These are phyloP conservation scores for Lasiosphaeris hirsuta DNA, from an alignment of 495 filamentous ascomycete species.

Conservation along the genomic window DNA sequence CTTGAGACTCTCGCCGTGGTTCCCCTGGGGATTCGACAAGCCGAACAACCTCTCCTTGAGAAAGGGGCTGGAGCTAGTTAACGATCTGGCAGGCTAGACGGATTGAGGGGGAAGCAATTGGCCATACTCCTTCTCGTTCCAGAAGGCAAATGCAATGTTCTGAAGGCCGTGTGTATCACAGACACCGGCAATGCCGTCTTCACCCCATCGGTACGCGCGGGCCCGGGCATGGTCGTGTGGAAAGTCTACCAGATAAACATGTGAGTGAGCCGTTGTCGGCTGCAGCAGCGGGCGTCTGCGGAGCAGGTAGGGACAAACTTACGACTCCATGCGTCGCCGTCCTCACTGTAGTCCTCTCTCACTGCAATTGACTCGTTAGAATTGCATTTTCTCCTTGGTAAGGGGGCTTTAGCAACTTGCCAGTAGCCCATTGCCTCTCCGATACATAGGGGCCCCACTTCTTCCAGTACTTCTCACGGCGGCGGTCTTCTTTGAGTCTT, in stretches of 20 bases:
- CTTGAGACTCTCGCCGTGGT: slow-evolving; percentile 95
- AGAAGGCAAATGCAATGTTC: slow-evolving; percentile 93
- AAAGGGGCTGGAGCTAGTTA: slow-evolving; percentile 60
- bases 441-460: slow-evolving; percentile 82
- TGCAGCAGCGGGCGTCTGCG: not conserved
- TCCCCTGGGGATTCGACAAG: slow-evolving; percentile 90
- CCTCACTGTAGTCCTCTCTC: slow-evolving; percentile 81
- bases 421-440: slow-evolving; percentile 85
- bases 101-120: not conserved
- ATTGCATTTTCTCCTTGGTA: slow-evolving; percentile 4
- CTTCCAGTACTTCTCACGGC: slow-evolving; percentile 87
- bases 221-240: slow-evolving; percentile 87
- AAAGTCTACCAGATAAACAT: slow-evolving; percentile 60
- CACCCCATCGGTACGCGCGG: slow-evolving; percentile 88
- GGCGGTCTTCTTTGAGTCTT: slow-evolving; percentile 78
- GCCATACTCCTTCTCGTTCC: slow-evolving; percentile 91
- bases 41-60: slow-evolving; percentile 94
- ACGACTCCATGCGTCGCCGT: slow-evolving; percentile 97
- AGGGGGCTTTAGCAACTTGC: slow-evolving; percentile 39
- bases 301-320: slow-evolving; percentile 38
- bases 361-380: slow-evolving; percentile 51
- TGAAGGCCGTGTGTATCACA: slow-evolving; percentile 86
- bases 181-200: slow-evolving; percentile 95
- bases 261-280: slow-evolving; percentile 1
- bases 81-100: not conserved